Base-by-base conservation (phyloP, 2,329 filamentous ascomycete species). In the Alternaria postmessia region DNA sequence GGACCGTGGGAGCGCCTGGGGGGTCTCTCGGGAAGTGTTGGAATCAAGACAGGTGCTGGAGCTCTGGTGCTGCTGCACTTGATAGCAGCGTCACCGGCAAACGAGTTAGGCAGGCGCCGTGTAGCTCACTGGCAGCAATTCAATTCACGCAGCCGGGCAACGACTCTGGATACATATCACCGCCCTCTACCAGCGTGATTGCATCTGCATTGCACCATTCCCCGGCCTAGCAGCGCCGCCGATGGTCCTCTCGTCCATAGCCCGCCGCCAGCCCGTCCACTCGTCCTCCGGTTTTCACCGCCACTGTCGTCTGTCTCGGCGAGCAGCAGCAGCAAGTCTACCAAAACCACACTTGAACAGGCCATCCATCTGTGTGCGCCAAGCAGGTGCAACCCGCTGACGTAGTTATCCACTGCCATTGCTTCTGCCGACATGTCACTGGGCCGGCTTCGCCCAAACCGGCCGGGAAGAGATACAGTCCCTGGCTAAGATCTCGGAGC, bases 351-450 rank as follows among this genome's bases (percentile, higher is more conserved):
- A 46, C 43, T 38, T 41, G 16, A 18, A 39, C 42, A 43, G 42
- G 20, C 24, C 20, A 7, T 41, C 47, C 54, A 53, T 42, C 24
- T 26, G 20, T 32, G 42, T 56, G 59, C 42, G 60, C 61, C 54
- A 58, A 67, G 59, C 49, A 55, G 41, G 54, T 42, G 54, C 62
- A 56, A 68, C 66, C 62, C 67, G 67, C 66, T 72, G 70, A 72
- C 70, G 70, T 70, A 63, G 41, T 53, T 54, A 48, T 47, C 67
- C 61, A 67, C 66, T 51, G 56, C 47, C 42, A 41, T 47, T 56
- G 53, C 53, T 42, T 28, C 57, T 38, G 22, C 51, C 49, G 49
- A 58, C 16, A 56, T 57, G 30, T 18, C 46, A 49, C 46, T 49
- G 32, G 54, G 48, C 57, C 63, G 61, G 56, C 66, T 51, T 56